These are phyloP conservation scores for Aureobasidium musti DNA, from an alignment of 2,329 filamentous ascomycete species.

Conservation along the genomic window DNA sequence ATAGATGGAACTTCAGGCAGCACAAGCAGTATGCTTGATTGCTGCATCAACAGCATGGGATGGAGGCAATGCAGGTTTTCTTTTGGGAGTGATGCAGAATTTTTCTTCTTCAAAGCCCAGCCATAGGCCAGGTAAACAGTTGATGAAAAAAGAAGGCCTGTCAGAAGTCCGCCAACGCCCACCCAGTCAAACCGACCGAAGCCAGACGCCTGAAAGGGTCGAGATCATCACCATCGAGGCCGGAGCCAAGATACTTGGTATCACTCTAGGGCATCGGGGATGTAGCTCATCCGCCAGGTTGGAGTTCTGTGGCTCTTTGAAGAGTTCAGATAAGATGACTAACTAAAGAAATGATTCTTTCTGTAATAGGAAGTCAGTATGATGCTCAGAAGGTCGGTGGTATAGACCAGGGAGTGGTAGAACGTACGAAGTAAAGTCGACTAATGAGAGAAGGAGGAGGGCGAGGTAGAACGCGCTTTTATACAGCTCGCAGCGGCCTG, in stretches of 20 bases:
- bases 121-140: constrained; percentile 17
- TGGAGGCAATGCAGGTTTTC: background rate
- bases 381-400: background rate
- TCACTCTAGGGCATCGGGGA: constrained; percentile 91
- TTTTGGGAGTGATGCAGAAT: background rate
- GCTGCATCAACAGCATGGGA: background rate
- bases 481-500: constrained; percentile 15
- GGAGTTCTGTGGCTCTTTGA: constrained; percentile 87
- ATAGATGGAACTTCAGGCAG: background rate
- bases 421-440: constrained; percentile 32
- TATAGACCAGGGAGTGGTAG: background rate
- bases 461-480: constrained; percentile 25
- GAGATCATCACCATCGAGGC: constrained; percentile 33
- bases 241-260: constrained; percentile 44
- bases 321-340: constrained; percentile 89
- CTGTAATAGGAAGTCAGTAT: constrained; percentile 5
- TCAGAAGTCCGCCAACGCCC: constrained; percentile 33
- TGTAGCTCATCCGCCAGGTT: constrained; percentile 89
- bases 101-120: constrained; percentile 26
- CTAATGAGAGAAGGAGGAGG: constrained; percentile 31
- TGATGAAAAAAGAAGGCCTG: constrained; percentile 30
- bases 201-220: constrained; percentile 31
- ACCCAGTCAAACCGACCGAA: constrained; percentile 32
- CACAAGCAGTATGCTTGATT: background rate
- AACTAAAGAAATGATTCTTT: constrained; percentile 97